Evolutionary conservation across 1,139 yeast species (phyloP).

Genomic region (Debaryomyces subglobosus): DNA sequence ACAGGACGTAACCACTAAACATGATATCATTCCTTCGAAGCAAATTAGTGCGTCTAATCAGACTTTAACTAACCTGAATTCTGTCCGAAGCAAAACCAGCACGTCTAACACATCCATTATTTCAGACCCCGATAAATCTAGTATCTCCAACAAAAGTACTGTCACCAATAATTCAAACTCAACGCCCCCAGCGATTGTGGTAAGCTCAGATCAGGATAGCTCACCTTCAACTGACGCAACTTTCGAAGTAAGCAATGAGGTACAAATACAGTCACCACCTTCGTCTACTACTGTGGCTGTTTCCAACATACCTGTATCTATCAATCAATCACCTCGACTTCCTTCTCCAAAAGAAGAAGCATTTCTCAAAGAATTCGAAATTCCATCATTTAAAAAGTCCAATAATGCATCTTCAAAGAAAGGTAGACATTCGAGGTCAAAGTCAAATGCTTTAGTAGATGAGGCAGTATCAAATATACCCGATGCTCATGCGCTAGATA

Average conservation of each 20-base stretch:
- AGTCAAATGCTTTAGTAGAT: conserved; percentile 9
- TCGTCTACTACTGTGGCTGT: background rate
- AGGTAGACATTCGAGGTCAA: background rate
- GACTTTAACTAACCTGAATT: background rate
- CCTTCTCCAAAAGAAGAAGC: conserved; percentile 14
- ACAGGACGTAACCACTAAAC: conserved; percentile 13
- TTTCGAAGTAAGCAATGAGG: conserved; percentile 19
- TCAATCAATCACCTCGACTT: background rate
- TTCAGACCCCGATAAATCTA: background rate
- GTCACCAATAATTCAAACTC: background rate
- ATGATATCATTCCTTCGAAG: background rate
- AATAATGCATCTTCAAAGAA: conserved; percentile 5
- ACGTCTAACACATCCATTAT: background rate
- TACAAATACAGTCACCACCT: background rate
- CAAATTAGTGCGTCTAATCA: background rate
- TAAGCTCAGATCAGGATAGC: conserved; percentile 21
- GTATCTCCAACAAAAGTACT: background rate
- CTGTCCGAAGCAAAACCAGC: background rate
- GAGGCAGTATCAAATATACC: background rate
- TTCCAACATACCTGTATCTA: background rate
- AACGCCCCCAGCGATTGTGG: conserved; percentile 18
- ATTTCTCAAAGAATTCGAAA: conserved; percentile 13
- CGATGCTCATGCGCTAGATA: background rate
- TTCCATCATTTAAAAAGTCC: conserved; percentile 7
- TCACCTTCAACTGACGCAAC: conserved; percentile 26